These are phyloP conservation scores for Colletotrichum chrysophilum DNA, from an alignment of 2,329 filamentous ascomycete genomes.

Conservation along the genomic window DNA sequence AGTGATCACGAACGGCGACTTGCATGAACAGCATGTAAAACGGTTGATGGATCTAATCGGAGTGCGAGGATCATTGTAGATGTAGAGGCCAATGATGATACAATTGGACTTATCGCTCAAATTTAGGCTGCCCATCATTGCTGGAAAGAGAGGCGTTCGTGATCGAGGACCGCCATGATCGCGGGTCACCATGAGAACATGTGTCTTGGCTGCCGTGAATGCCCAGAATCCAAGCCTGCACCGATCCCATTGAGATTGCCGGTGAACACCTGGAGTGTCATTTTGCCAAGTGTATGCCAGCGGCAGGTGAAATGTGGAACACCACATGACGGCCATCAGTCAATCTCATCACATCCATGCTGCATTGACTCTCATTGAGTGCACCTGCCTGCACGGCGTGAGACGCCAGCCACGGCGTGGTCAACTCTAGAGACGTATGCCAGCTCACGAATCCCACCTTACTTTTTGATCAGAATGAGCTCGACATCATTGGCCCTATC, in stretches of 20 bases:
- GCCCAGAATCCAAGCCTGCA: background rate
- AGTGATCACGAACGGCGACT: background rate
- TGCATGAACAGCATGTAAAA: background rate
- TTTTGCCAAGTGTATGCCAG: background rate
- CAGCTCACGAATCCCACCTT: background rate
- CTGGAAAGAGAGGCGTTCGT: background rate
- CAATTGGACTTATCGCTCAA: background rate
- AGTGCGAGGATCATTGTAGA: background rate
- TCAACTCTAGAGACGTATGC: background rate
- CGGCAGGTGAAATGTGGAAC: background rate
- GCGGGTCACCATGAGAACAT: background rate
- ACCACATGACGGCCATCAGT: background rate
- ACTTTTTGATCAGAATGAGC: background rate
- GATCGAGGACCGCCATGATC: background rate
- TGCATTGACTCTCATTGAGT: background rate
- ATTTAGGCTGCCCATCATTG: background rate
- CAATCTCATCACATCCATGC: background rate
- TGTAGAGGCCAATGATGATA: background rate
- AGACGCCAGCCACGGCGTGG: background rate
- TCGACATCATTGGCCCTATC: background rate
- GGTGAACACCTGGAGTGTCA: background rate
- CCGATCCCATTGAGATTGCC: background rate
- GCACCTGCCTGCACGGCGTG: background rate
- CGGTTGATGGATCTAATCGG: background rate
- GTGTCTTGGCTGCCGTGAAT: background rate